Evolutionary conservation across 768 basidiomycete species (phyloP).

Genomic region (Suillus occidentalis): DNA sequence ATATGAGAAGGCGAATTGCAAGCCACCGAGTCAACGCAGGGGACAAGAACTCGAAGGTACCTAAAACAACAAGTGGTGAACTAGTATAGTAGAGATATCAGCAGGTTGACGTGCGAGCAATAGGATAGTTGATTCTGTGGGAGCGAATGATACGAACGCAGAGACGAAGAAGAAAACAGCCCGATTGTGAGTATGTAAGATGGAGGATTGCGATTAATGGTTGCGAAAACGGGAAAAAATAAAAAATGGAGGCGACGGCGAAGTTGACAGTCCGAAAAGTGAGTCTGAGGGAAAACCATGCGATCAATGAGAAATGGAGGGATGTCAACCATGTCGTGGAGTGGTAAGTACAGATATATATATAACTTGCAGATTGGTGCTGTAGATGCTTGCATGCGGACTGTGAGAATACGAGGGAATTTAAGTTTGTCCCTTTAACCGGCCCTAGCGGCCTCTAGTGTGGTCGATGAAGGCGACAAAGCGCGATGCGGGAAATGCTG

Average conservation of each 20-base stretch:
- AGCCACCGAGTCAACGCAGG: conserved; percentile 7
- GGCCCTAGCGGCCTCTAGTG: conserved; percentile 40
- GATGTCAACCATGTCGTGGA: conserved; percentile 36
- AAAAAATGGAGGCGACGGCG: conserved; percentile 27
- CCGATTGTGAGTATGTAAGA: conserved; percentile 17
- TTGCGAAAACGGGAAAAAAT: conserved; percentile 26
- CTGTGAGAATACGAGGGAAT: conserved; percentile 37
- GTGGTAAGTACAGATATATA: conserved; percentile 41
- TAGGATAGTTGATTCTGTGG: conserved; percentile 27
- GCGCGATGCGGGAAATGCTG: conserved; percentile 41
- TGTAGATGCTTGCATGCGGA: conserved; percentile 41
- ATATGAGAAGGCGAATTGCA: conserved; percentile 10
- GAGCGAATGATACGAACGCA: conserved; percentile 21
- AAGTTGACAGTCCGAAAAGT: conserved; percentile 16
- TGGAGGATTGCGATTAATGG: conserved; percentile 30
- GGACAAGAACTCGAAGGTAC: conserved; percentile 10
- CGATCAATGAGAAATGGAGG: conserved; percentile 29
- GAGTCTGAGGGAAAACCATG: conserved; percentile 25
- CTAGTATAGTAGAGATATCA: conserved; percentile 35
- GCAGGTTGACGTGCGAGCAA: conserved; percentile 29
- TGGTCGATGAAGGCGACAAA: conserved; percentile 38
- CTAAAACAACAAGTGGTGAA: conserved; percentile 22
- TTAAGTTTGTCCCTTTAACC: conserved; percentile 40
- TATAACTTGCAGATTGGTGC: conserved; percentile 41
- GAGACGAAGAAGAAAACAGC: conserved; percentile 14